phyloP scores from a whole-genome alignment of 169 alveolate genomes.

The Perkinsus olseni region DNA sequence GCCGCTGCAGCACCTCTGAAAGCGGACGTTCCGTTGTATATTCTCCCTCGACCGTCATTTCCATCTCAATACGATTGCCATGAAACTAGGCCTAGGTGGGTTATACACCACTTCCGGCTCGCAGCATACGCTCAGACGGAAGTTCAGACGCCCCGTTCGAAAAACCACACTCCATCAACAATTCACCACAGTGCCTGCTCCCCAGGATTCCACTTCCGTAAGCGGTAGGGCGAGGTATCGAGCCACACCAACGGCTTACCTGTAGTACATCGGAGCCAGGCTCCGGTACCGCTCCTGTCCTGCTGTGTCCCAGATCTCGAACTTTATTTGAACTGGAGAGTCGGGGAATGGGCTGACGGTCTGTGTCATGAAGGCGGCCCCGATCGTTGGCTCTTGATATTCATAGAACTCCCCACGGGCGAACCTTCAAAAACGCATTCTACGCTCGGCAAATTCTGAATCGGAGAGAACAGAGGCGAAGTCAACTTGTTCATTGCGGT shows the following conservation, averaged over 20 bases:
- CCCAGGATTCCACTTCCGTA: not conserved
- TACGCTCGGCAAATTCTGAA: too few species aligned
- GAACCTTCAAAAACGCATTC: too few species aligned
- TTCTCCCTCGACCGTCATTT: not conserved
- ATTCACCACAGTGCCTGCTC: not conserved
- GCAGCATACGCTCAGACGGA: too few species aligned
- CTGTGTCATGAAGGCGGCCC: conserved; percentile 79
- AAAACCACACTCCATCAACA: too few species aligned
- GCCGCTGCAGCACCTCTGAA: conserved; percentile 77
- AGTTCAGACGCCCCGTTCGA: too few species aligned
- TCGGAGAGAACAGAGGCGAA: too few species aligned
- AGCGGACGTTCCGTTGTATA: not conserved
- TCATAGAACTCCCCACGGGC: conserved; percentile 66
- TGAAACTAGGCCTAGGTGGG: too few species aligned
- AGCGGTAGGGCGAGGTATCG: not conserved
- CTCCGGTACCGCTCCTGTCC: conserved; percentile 65
- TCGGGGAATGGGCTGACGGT: conserved; percentile 38
- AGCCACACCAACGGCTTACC: conserved; percentile 4
- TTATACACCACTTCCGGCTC: too few species aligned
- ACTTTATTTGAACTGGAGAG: conserved; percentile 42
- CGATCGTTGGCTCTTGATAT: conserved; percentile 71
- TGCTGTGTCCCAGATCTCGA: conserved; percentile 78
- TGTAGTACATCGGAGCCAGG: conserved; percentile 70
- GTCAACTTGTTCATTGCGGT: too few species aligned
- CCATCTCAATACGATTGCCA: not conserved